Base-by-base conservation (phyloP, 1,284 basidiomycete genomes). In the Sporisorium graminicola region DNA sequence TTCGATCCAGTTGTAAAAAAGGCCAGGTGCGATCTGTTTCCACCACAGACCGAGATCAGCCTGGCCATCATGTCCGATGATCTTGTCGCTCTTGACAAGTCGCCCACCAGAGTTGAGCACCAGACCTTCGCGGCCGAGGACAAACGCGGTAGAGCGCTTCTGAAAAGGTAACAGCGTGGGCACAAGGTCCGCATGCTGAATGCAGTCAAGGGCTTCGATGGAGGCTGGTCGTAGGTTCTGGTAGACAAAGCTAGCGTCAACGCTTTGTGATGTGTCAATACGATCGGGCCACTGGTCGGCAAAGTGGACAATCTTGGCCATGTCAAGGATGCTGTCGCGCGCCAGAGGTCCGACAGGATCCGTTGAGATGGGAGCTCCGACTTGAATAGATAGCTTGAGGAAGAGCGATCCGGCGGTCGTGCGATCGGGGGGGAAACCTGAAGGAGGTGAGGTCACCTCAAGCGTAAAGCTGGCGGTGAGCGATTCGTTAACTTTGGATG, bases 161-260 rank as follows among this genome's bases (percentile, higher is more conserved):
- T 85, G 83, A 40, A 84, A 85, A 13, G 83, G 83, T 9, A 84
- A 52, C 22, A 85, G 47, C 2, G 61, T 69, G 9, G 83, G 69
- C 2, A 52, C 61, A n/a, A 83, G 60, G 1, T 62, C 63, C 8
- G 51, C 37, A n/a, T 73, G 81, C 65, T 84, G 81, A 6, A 76
- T 57, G 0, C 57, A 51, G 37, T 70, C 74, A 1, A 70, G 59
- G 2, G 52, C 24, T 0, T 63, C 43, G 12, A 57, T 29, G 24
- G 68, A 67, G 13, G 79, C 66, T 2, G 57, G 62, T 16, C 62
- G 60, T 12, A 82, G 61, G 27, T 73, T 74, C 5, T 42, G 57
- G 47, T 81, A 81, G 46, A 83, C 69, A 37, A 83, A 71, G 35
- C 62, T 57, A 5, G 78, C 74, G 22, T 70, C 72, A 43, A 76